Evolutionary conservation across 2,329 filamentous ascomycete genomes (phyloP).

Genomic region (Pestalotiopsis sp.): DNA sequence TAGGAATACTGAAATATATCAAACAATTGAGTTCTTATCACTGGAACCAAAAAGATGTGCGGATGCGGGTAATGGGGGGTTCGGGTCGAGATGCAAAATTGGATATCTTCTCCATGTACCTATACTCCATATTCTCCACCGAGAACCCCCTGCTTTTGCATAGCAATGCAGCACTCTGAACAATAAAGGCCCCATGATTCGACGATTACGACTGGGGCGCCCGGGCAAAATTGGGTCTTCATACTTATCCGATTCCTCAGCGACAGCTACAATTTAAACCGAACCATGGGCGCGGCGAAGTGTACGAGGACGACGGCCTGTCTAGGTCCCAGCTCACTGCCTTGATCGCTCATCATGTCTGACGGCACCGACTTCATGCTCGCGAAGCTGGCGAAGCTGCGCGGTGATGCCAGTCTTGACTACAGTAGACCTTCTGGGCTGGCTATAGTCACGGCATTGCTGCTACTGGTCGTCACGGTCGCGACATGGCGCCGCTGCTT

Average conservation of each 20-base stretch:
- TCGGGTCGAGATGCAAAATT: not conserved
- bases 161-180: not conserved
- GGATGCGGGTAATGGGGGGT: not conserved
- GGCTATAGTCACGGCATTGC: slow-evolving; percentile 27
- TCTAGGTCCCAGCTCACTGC: not conserved
- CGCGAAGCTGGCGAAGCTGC: not conserved
- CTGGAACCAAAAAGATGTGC: not conserved
- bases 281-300: not conserved
- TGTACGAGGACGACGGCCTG: not conserved
- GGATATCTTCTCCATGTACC: not conserved
- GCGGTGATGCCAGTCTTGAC: not conserved
- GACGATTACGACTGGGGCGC: not conserved
- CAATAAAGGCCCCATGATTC: not conserved
- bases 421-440: not conserved
- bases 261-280: not conserved
- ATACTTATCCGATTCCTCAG: not conserved
- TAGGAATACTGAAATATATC: not conserved
- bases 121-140: not conserved
- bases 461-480: slow-evolving; percentile 33
- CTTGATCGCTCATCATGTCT: not conserved
- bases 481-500: not conserved
- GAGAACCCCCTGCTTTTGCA: not conserved
- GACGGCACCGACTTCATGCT: not conserved
- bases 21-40: not conserved
- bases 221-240: not conserved